These are phyloP conservation scores for Sporothrix variecibatus DNA, from an alignment of 2,329 filamentous ascomycete genomes.

Conservation along the genomic window DNA sequence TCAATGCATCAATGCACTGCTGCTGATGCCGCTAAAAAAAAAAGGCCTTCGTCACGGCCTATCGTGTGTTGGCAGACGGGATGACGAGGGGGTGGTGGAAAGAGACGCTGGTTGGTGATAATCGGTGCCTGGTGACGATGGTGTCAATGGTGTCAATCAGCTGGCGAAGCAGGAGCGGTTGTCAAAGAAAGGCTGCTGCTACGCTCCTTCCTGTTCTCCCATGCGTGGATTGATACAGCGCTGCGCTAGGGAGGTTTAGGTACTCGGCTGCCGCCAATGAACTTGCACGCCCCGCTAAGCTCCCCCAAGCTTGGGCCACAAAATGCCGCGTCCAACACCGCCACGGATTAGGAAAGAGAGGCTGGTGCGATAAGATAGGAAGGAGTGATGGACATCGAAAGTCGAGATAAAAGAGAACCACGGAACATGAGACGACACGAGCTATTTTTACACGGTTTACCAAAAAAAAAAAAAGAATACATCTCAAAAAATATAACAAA, in stretches of 20 bases:
- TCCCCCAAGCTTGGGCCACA: slow-evolving; percentile 31
- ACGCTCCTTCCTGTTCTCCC: background rate
- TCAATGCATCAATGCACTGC: background rate
- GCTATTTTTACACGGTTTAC: background rate
- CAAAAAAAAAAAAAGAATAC: too few relatives aligned
- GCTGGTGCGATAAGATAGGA: slow-evolving; percentile 28
- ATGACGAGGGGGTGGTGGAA: background rate
- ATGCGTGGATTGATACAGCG: slow-evolving; percentile 26
- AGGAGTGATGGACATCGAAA: background rate
- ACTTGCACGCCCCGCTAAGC: slow-evolving; percentile 27
- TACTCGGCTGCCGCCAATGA: slow-evolving; percentile 22
- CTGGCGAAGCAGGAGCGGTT: background rate
- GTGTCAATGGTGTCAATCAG: slow-evolving; percentile 13
- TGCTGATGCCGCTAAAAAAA: background rate
- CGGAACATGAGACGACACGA: background rate
- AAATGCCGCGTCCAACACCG: slow-evolving; percentile 31
- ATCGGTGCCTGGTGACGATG: slow-evolving; percentile 16
- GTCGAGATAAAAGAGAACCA: background rate
- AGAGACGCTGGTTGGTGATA: background rate
- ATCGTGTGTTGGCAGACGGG: background rate
- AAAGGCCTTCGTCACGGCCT: background rate
- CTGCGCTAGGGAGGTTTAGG: slow-evolving; percentile 9
- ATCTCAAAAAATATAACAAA: background rate
- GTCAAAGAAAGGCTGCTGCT: slow-evolving; percentile 6
- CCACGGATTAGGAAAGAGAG: slow-evolving; percentile 24